Base-by-base conservation (phyloP, 2,329 filamentous ascomycete species). In the Aspergillus latus region DNA sequence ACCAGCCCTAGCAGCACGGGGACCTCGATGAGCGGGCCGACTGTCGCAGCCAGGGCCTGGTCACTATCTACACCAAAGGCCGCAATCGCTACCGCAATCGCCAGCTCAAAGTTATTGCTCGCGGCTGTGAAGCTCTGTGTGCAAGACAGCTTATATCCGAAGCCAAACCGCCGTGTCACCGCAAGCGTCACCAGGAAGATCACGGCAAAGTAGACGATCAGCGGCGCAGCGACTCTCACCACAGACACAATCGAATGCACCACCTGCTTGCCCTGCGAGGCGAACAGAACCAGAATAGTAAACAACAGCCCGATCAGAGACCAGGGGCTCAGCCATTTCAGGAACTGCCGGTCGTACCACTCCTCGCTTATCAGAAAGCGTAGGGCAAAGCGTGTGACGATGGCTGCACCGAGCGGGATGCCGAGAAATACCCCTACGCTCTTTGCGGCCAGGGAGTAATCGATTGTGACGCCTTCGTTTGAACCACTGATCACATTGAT, bases 51-150 rank as follows among this genome's bases (percentile, higher is more conserved):
- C 44, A 96, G 76, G 0, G 91, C 91, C 73, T 96, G 86, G 49
- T 92, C 85, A 65, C 89, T 93, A 40, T 88, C 77, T 0, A 87
- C 81, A 0, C 91, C 92, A 73, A 88, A 96, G 0, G 88, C 88
- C 0, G 91, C 88, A 2, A 96, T 86, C 0, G 89, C 89, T 0
- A 96, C 91, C 0, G 91, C 91, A 73, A 96, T 96, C 0, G 92
- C 90, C 26, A 96, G 77, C 76, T 96, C 92, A 66, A 96, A 96
- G 69, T 96, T 96, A 69, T 96, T 96, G 70, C 91, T 96, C 1
- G 90, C 89, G 0, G 90, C 92, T 0, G 90, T 95, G 66, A 96
- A 94, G 68, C 89, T 92, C 74, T 95, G 90, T 1, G 90, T 93
- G 9, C 82, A 81, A 1, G 83, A 82, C 0, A 92, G 70, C 36